Base-by-base conservation (phyloP, 2,329 filamentous ascomycete species). In the Alternaria ethzedia region DNA sequence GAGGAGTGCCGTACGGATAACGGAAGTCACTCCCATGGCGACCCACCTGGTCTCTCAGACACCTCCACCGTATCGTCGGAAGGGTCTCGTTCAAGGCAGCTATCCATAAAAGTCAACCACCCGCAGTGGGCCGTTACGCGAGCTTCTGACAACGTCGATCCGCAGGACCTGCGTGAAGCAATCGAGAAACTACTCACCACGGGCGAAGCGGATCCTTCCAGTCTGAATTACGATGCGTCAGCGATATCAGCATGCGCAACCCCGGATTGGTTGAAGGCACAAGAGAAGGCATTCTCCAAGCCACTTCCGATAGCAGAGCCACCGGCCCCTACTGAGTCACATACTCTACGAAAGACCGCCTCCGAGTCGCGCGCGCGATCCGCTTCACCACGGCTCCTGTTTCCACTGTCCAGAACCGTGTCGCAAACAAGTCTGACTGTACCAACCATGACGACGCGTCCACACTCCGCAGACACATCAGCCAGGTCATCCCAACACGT, bases 121-220 rank as follows among this genome's bases (percentile, higher is more conserved):
- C 73, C 69, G 1, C 76, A 76, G 32, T 75, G 75, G 51, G 77
- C 75, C 23, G 74, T 67, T n/a, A 63, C 75, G 8, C 54, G 51
- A 6, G 61, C 52, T 12, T 59, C 68, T 17, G 64, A 68, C 15
- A 70, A 76, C 45, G 73, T 74, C 20, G 47, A 64, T 10, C 59
- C 44, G 4, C 36, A 66, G 41, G 54, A 66, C 13, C 69, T 74
- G 36, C 69, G 65, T n/a, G 61, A 65, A 50, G 68, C 68, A 13
- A 65, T 65, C 15, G 60, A 59, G 45, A 61, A 54, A 20, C 43
- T 63, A 17, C 36, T 52, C 15, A 28, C 47, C 10, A 45, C 44
- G 5, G 57, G 66, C 20, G 66, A 68, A 50, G 61, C 60, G n/a
- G 30, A 44, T 17, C 54, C 52, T 51, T 36, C 49, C 20, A 52